These are phyloP conservation scores for Eragrostis nindensis DNA, from an alignment of 176 grass and related monocot genomes.

Conservation along the genomic window DNA sequence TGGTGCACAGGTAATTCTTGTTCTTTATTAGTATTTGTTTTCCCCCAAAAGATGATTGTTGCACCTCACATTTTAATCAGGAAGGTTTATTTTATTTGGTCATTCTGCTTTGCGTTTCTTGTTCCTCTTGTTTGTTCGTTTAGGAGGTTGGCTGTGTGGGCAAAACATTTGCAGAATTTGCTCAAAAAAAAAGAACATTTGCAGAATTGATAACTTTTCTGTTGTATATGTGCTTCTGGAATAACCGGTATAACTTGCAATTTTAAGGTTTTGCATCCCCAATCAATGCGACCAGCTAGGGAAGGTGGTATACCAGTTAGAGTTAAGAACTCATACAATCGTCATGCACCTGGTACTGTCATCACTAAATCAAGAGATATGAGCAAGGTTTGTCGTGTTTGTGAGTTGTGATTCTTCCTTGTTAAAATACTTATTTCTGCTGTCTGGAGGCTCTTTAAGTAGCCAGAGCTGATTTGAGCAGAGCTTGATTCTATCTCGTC, in stretches of 20 bases:
- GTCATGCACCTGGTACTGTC: constrained; percentile 86
- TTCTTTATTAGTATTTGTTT: neutral
- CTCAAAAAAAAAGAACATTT: too few relatives aligned
- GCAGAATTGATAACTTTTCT: neutral
- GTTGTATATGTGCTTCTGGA: constrained; percentile 5
- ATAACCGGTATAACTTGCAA: constrained; percentile 8
- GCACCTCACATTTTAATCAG: neutral
- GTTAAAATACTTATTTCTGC: constrained; percentile 7
- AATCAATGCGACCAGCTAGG: constrained; percentile 94
- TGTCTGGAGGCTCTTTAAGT: neutral
- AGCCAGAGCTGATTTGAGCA: neutral
- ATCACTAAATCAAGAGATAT: constrained; percentile 94
- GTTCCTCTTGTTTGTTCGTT: neutral
- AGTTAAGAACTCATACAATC: constrained; percentile 97
- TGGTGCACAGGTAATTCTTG: constrained; percentile 69
- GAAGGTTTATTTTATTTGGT: neutral
- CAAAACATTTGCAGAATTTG: neutral
- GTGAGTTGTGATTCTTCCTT: constrained; percentile 24
- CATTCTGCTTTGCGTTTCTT: neutral
- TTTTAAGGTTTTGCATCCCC: constrained; percentile 90
- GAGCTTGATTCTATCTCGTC: constrained; percentile 25
- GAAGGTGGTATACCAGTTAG: constrained; percentile 89
- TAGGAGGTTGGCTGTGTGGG: neutral
- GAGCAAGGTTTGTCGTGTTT: constrained; percentile 70
- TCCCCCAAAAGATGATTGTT: neutral